These are phyloP conservation scores for Aureobasidium sp. DNA, from an alignment of 2,329 filamentous ascomycete species.

Conservation along the genomic window DNA sequence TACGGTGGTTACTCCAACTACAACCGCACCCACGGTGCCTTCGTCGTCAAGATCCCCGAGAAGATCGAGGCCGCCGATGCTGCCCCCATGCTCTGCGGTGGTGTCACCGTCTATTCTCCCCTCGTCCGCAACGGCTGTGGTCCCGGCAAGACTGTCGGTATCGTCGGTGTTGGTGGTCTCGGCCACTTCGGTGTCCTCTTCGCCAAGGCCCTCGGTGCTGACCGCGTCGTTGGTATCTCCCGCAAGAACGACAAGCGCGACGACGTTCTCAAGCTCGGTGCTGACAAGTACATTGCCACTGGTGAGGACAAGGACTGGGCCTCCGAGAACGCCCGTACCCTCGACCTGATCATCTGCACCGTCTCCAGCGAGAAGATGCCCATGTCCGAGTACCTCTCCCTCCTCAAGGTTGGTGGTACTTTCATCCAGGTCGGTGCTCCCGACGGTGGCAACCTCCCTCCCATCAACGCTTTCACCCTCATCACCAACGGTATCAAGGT, in stretches of 20 bases:
- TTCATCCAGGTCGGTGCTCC: conserved; percentile 60
- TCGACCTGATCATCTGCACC: conserved; percentile 53
- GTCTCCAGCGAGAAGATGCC: conserved; percentile 54
- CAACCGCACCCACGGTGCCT: conserved; percentile 48
- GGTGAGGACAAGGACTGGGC: conserved; percentile 51
- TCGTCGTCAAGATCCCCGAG: conserved; percentile 48
- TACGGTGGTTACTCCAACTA: conserved; percentile 55
- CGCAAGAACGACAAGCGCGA: conserved; percentile 50
- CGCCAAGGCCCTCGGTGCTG: conserved; percentile 59
- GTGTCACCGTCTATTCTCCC: conserved; percentile 64
- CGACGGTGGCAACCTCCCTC: conserved; percentile 43
- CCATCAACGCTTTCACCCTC: conserved; percentile 48
- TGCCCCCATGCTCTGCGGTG: conserved; percentile 67
- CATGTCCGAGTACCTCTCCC: conserved; percentile 48
- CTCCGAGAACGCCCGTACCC: conserved; percentile 40
- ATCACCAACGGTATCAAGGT: conserved; percentile 45
- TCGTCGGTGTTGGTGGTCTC: conserved; percentile 62
- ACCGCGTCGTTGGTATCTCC: conserved; percentile 55
- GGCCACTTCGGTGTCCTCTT: conserved; percentile 65
- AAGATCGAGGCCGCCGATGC: conserved; percentile 40
- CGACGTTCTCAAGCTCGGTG: conserved; percentile 54
- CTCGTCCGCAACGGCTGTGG: conserved; percentile 57
- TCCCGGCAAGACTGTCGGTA: conserved; percentile 59
- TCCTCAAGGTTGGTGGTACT: conserved; percentile 50
- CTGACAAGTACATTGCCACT: conserved; percentile 48